Base-by-base conservation (phyloP, 176 grass and related monocot species). In the Pontederia paniculata region DNA sequence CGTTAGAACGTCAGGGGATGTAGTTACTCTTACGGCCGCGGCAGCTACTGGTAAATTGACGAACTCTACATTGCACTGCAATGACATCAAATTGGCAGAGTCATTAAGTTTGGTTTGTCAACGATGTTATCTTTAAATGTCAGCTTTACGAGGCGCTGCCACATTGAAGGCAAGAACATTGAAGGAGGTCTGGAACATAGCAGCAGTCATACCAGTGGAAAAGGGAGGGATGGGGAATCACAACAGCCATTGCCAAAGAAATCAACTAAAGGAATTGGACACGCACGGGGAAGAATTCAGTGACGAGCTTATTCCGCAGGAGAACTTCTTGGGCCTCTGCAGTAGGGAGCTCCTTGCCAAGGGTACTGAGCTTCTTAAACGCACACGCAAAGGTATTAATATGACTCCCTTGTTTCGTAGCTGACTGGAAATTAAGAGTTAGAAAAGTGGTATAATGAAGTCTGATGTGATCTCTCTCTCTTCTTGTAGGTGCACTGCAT, bases 191-290 rank as follows among this genome's bases (percentile, higher is more conserved):
- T 82, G 93, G 75, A 98, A 91, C 66, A 85, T 74, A 0, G 83
- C 93, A 0, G 93, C 93, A 9, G 93, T 98, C 55, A 98, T 84
- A 23, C 93, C 93, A 10, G 93, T 98, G 58, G 86, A 98, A 72
- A 98, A 98, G 45, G 83, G 78, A 50, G 19, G 47, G 14, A 47
- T 77, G 4, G 56, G 56, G 6, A 23, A 63, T 15, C 71, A 69
- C 54, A 54, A 59, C 17, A 75, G 74, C 16, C 70, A 62, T 2
- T 65, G 67, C 10, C 60, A 55, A 17, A 76, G 45, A 23, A 89
- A 75, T 63, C 76, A 77, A n/a, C 50, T 45, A 23, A 82, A 74
- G 62, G 82, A 74, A 55, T 52, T 70, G 37, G 71, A 88, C 48
- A 91, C 62, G 77, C 84, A 70, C n/a, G 85, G 93, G 52, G 67